Conservation (phyloP, 164 flowering plant species). For the Kalanchoe fedtschenkoi region DNA sequence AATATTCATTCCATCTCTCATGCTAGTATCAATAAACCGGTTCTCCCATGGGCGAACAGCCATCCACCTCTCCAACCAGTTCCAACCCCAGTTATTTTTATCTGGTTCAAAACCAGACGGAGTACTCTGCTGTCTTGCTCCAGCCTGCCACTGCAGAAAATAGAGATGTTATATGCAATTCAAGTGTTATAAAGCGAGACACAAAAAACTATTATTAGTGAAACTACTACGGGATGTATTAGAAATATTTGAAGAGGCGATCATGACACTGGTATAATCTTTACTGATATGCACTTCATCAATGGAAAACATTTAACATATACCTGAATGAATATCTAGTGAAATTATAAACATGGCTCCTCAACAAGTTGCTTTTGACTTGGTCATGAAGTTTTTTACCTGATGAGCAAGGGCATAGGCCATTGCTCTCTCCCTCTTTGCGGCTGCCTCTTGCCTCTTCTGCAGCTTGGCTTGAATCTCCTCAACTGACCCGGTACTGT, state of each 20-base stretch:
- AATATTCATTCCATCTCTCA: slow-evolving; percentile 61
- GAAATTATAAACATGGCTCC: too few relatives aligned
- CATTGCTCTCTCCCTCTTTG: slow-evolving; percentile 98
- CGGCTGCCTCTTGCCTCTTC: slow-evolving; percentile 97
- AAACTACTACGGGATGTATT: neutral
- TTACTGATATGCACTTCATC: too few relatives aligned
- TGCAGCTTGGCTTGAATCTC: slow-evolving; percentile 77
- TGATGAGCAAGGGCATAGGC: slow-evolving; percentile 98
- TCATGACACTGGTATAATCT: too few relatives aligned
- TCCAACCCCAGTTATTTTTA: slow-evolving; percentile 40
- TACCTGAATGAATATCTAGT: too few relatives aligned
- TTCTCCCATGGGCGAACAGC: slow-evolving; percentile 4
- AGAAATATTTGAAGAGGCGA: too few relatives aligned
- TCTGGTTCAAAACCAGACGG: slow-evolving; percentile 80
- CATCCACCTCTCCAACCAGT: slow-evolving; percentile 3
- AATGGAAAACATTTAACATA: too few relatives aligned
- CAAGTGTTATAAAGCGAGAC: neutral
- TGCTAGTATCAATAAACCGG: slow-evolving; percentile 55
- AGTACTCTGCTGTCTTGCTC: slow-evolving; percentile 56
- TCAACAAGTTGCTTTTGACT: neutral
- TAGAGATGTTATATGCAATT: neutral
- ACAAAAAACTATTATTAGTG: neutral
- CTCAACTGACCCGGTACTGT: slow-evolving; percentile 84
- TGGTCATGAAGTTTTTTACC: slow-evolving; percentile 25
- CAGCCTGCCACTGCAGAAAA: slow-evolving; percentile 88